Conservation (phyloP, 2,329 filamentous ascomycete species). For the Pleurostoma richardsiae region DNA sequence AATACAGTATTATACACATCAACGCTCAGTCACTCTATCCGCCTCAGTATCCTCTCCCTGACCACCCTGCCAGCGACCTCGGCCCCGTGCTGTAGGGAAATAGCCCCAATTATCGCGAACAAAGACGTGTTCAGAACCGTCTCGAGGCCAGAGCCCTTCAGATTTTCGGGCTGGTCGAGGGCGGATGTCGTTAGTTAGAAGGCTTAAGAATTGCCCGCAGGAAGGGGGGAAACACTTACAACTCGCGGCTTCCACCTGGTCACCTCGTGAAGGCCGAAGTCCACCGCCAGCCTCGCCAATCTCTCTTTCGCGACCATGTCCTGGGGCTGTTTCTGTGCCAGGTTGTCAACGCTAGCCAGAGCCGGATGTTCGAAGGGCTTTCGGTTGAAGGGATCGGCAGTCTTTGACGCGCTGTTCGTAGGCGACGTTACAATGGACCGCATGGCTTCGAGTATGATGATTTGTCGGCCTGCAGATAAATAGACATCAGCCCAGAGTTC, state of each 20-base stretch:
- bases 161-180: slow-evolving; percentile 50
- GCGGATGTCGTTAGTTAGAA: neutral
- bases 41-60: slow-evolving; percentile 67
- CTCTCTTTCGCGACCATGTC: slow-evolving; percentile 60
- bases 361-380: slow-evolving; percentile 65
- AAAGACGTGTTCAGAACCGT: slow-evolving; percentile 72
- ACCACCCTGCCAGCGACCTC: slow-evolving; percentile 70
- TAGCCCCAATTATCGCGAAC: slow-evolving; percentile 81
- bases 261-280: slow-evolving; percentile 68
- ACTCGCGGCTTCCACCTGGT: slow-evolving; percentile 84
- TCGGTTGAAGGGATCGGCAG: slow-evolving; percentile 39
- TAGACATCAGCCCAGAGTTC: neutral
- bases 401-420: slow-evolving; percentile 4
- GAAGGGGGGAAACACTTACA: slow-evolving; percentile 43
- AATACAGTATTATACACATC: too few species aligned
- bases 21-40: slow-evolving; percentile 12
- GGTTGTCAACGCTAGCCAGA: slow-evolving; percentile 67
- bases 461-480: slow-evolving; percentile 14
- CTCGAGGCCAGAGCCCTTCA: slow-evolving; percentile 67
- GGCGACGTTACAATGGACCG: slow-evolving; percentile 16
- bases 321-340: slow-evolving; percentile 56
- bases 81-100: slow-evolving; percentile 83
- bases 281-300: slow-evolving; percentile 61
- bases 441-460: slow-evolving; percentile 18
- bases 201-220: slow-evolving; percentile 1